These are phyloP conservation scores for Phialocephala sp. DNA, from an alignment of 2,329 filamentous ascomycete species.

Conservation along the genomic window DNA sequence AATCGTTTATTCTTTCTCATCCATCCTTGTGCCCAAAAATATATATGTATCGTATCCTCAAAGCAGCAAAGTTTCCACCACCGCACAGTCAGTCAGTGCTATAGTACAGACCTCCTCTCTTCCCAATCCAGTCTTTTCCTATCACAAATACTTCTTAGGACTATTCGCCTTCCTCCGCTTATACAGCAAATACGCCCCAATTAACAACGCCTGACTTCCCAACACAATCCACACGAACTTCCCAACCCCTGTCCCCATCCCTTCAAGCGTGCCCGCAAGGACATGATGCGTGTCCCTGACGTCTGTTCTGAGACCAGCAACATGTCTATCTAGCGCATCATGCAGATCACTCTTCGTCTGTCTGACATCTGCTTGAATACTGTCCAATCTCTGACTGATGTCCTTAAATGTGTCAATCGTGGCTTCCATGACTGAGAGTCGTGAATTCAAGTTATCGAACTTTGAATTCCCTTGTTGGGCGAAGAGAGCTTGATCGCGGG, in stretches of 20 bases:
- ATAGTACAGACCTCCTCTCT: background rate
- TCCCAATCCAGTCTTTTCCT: background rate
- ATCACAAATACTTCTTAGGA: slow-evolving; percentile 43
- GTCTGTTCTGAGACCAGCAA: slow-evolving; percentile 32
- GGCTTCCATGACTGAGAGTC: slow-evolving; percentile 30
- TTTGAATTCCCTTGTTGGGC: slow-evolving; percentile 59
- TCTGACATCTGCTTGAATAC: slow-evolving; percentile 64
- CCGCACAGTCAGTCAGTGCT: background rate
- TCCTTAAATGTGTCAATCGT: slow-evolving; percentile 49
- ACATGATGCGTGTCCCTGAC: slow-evolving; percentile 35
- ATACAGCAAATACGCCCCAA: slow-evolving; percentile 39
- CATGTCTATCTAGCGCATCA: slow-evolving; percentile 35
- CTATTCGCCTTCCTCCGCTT: slow-evolving; percentile 40
- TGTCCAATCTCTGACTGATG: slow-evolving; percentile 53
- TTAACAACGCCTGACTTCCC: slow-evolving; percentile 37
- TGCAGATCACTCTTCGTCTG: slow-evolving; percentile 58
- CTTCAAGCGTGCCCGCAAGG: slow-evolving; percentile 25
- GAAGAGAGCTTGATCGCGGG: slow-evolving; percentile 59
- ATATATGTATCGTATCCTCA: slow-evolving; percentile 6
- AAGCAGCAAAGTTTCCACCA: background rate
- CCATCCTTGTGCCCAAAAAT: background rate
- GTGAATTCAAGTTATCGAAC: slow-evolving; percentile 27
- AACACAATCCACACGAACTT: slow-evolving; percentile 35
- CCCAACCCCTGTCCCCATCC: slow-evolving; percentile 16
- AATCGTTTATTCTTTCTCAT: background rate